Conservation (phyloP, 441 rosid species). For the Gossypium gossypioides region DNA sequence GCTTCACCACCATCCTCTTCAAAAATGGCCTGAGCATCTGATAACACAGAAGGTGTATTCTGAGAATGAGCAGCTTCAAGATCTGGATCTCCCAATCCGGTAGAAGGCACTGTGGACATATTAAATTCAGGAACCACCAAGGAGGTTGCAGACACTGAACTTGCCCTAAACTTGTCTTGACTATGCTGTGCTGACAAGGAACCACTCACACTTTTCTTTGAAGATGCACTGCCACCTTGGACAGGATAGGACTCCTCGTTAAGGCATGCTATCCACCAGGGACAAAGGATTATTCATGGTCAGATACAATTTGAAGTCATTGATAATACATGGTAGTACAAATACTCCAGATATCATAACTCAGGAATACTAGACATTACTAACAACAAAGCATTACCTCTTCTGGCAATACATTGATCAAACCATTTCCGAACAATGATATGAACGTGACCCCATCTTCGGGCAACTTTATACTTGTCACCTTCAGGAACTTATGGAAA, state of each 20-base stretch:
- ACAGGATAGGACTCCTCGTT: constrained; percentile 84
- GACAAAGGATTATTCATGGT: constrained; percentile 26
- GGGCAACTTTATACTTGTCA: constrained; percentile 89
- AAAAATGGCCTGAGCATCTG: constrained; percentile 35
- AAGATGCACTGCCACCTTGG: constrained; percentile 40
- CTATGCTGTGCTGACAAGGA: constrained; percentile 34
- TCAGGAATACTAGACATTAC: constrained; percentile 10
- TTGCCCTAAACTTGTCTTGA: constrained; percentile 41
- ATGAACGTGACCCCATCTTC: constrained; percentile 81
- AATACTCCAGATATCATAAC: constrained; percentile 9
- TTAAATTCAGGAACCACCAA: constrained; percentile 42
- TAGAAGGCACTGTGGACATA: constrained; percentile 28
- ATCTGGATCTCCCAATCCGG: constrained; percentile 52
- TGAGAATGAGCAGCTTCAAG: constrained; percentile 75
- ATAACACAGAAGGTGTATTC: constrained; percentile 43
- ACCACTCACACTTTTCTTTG: constrained; percentile 32
- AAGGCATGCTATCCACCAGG: constrained; percentile 70
- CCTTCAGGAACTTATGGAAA: constrained; percentile 70
- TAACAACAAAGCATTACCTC: constrained; percentile 44
- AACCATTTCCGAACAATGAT: constrained; percentile 85
- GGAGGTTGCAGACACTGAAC: constrained; percentile 28
- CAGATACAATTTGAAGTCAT: constrained; percentile 21
- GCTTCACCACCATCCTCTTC: constrained; percentile 36
- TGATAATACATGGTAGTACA: neutral
- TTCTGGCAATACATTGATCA: constrained; percentile 70